Conservation (phyloP, 768 basidiomycete species). For the Kwoniella newhampshirensis region DNA sequence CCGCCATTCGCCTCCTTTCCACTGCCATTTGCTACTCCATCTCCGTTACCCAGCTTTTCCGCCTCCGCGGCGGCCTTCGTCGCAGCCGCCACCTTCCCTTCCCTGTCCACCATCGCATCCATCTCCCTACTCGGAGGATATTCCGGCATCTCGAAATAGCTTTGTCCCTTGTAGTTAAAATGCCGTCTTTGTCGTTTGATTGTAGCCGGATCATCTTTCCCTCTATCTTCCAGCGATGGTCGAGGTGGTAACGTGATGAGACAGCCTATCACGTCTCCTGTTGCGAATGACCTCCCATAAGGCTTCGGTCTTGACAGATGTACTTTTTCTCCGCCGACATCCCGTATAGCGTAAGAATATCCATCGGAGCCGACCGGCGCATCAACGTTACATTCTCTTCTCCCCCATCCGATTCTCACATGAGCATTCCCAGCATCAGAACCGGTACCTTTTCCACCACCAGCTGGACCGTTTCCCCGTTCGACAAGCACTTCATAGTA, state of each 20-base stretch:
- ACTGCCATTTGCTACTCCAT: not conserved
- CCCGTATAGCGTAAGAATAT: constrained; percentile 86
- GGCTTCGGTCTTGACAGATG: constrained; percentile 74
- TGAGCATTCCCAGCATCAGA: constrained; percentile 59
- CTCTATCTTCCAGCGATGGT: constrained; percentile 42
- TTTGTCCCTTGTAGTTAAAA: constrained; percentile 94
- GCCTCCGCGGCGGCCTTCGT: constrained; percentile 29
- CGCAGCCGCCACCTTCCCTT: constrained; percentile 47
- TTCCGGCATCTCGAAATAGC: constrained; percentile 91
- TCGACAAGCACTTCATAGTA: constrained; percentile 87
- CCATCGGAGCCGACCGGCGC: constrained; percentile 90
- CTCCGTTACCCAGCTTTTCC: not conserved
- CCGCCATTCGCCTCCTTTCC: not conserved
- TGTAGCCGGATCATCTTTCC: constrained; percentile 68
- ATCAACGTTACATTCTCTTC: constrained; percentile 89
- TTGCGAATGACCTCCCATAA: constrained; percentile 65
- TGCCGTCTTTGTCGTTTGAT: constrained; percentile 85
- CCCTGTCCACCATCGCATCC: constrained; percentile 75
- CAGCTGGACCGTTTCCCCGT: constrained; percentile 58
- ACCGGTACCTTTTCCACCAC: constrained; percentile 55
- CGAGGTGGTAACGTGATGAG: constrained; percentile 75
- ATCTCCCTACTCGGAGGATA: constrained; percentile 89
- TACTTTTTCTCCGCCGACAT: constrained; percentile 89
- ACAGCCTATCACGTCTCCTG: constrained; percentile 90
- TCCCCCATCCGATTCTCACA: constrained; percentile 85